Conservation (phyloP, 1,284 basidiomycete genomes). For the Bondarzewia mesenterica region DNA sequence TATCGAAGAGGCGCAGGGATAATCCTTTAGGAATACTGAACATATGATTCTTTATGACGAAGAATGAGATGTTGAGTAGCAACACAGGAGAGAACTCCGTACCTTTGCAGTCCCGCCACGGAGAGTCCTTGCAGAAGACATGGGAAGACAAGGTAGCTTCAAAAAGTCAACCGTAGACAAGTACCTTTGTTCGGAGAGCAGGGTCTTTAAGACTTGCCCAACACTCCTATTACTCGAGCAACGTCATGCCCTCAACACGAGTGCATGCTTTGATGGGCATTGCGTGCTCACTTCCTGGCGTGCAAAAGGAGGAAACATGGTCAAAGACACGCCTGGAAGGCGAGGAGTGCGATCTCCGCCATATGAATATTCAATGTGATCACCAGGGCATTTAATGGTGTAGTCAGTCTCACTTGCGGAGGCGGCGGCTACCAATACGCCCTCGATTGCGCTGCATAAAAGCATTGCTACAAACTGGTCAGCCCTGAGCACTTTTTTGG, state of each 20-base stretch:
- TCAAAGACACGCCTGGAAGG: background rate
- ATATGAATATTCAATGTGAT: background rate
- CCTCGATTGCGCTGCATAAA: too few species aligned
- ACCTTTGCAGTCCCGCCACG: constrained; percentile 13
- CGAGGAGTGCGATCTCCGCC: background rate
- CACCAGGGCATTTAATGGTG: too few species aligned
- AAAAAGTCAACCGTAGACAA: too few species aligned
- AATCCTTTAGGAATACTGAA: constrained; percentile 8
- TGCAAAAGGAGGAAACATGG: constrained; percentile 7
- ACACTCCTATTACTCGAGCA: constrained; percentile 1
- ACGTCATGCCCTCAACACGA: constrained; percentile 13
- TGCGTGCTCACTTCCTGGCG: constrained; percentile 5
- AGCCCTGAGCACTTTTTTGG: too few species aligned
- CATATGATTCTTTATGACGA: constrained; percentile 9
- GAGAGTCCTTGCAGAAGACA: constrained; percentile 10
- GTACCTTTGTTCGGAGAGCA: too few species aligned
- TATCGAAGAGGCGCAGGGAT: constrained; percentile 11
- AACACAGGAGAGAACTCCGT: background rate
- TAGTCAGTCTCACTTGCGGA: too few species aligned
- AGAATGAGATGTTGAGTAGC: background rate
- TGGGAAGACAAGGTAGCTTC: background rate
- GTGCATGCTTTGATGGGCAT: constrained; percentile 4
- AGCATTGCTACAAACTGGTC: too few species aligned
- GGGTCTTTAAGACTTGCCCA: constrained; percentile 10
- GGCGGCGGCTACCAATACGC: too few species aligned